phyloP scores from a whole-genome alignment of 352 stramenopile genomes.

The Globisporangium takayamanum region DNA sequence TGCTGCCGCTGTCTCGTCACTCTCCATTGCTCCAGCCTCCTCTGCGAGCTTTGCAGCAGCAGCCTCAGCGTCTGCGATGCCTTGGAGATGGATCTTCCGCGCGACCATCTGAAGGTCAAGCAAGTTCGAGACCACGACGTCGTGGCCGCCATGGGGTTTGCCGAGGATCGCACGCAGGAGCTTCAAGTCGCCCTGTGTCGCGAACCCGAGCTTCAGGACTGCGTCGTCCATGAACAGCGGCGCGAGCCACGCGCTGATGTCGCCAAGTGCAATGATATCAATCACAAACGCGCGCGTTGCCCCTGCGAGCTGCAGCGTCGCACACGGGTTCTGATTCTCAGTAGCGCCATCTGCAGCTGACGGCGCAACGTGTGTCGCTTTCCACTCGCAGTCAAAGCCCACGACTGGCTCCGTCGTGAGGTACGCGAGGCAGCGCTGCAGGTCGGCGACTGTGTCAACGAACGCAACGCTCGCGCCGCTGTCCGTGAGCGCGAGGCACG shows the following conservation, averaged over 20 bases:
- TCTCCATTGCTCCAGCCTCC: neutral
- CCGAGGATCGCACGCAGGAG: conserved; percentile 43
- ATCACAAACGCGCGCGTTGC: conserved; percentile 52
- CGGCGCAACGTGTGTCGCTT: conserved; percentile 28
- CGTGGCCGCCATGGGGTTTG: conserved; percentile 7
- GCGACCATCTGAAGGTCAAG: conserved; percentile 51
- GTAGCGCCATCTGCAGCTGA: neutral
- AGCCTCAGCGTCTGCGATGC: conserved; percentile 1
- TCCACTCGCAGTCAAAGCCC: conserved; percentile 82
- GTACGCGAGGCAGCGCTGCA: conserved; percentile 33
- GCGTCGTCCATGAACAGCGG: conserved; percentile 36
- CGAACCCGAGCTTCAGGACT: conserved; percentile 71
- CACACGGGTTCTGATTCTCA: conserved; percentile 26
- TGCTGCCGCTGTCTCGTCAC: conserved; percentile 3
- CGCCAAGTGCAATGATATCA: conserved; percentile 46
- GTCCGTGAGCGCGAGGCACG: conserved; percentile 42
- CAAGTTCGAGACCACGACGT: conserved; percentile 39
- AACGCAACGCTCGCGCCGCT: conserved; percentile 47
- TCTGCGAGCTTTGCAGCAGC: no score
- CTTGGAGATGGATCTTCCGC: conserved; percentile 22
- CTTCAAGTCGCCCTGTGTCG: conserved; percentile 57
- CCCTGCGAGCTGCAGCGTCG: conserved; percentile 64
- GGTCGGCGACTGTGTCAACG: conserved; percentile 34
- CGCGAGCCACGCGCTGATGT: conserved; percentile 22
- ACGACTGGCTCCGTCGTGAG: conserved; percentile 37